Percentiles rank a stretch among this genome's conserved stretches.
phyloP scores from a whole-genome alignment of 768 basidiomycete species.

The Neoboletus subvelutipes region DNA sequence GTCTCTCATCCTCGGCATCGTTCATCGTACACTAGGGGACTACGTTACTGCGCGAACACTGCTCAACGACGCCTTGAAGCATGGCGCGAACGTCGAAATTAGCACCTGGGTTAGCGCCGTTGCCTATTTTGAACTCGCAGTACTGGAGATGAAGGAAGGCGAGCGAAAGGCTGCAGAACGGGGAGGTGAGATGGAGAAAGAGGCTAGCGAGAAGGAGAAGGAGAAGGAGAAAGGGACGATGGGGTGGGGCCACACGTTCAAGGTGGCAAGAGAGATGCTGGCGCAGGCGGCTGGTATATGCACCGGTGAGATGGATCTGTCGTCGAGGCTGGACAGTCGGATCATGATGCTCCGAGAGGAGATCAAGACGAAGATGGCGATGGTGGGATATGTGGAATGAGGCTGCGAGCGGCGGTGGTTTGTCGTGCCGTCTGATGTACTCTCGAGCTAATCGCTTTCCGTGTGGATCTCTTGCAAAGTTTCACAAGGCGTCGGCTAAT shows the following conservation, averaged over 20 bases:
- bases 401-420: not conserved
- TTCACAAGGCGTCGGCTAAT: not conserved
- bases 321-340: constrained; percentile 66
- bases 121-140: constrained; percentile 67
- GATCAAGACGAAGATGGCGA: constrained; percentile 60
- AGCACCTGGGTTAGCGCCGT: constrained; percentile 71
- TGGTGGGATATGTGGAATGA: constrained; percentile 31
- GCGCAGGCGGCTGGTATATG: constrained; percentile 49
- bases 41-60: constrained; percentile 46
- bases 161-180: constrained; percentile 37
- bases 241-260: constrained; percentile 50
- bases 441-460: not conserved
- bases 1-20: constrained; percentile 64
- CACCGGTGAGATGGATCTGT: constrained; percentile 58
- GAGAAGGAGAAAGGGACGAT: constrained; percentile 9
- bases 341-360: constrained; percentile 70
- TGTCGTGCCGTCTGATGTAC: not conserved
- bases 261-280: constrained; percentile 47
- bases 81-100: constrained; percentile 41
- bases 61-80: constrained; percentile 49
- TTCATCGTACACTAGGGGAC: constrained; percentile 55
- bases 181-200: constrained; percentile 25
- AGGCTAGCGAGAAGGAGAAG: constrained; percentile 9
- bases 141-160: constrained; percentile 64
- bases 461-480: not conserved